Percentiles rank a stretch among this genome's conserved stretches.
phyloP scores from a whole-genome alignment of 371 early-diverging fungal species.

The Zopfochytrium polystomum region DNA sequence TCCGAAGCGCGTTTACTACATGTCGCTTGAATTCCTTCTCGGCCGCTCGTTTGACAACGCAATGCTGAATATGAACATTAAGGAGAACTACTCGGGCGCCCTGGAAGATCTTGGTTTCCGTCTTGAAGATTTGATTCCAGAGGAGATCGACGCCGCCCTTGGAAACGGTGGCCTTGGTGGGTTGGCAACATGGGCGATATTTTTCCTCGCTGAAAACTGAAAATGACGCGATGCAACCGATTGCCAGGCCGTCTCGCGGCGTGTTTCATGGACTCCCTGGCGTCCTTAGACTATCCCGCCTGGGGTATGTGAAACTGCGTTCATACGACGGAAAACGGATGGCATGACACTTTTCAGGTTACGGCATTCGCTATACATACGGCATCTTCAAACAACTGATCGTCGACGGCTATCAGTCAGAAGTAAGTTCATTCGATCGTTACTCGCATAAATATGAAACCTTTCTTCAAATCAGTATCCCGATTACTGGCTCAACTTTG shows the following conservation, averaged over 20 bases:
- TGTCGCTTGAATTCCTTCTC: conserved; percentile 90
- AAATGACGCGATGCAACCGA: background rate
- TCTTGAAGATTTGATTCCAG: conserved; percentile 80
- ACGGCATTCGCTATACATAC: conserved; percentile 73
- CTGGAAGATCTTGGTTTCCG: conserved; percentile 73
- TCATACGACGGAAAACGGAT: too few relatives aligned
- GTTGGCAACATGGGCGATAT: conserved; percentile 2
- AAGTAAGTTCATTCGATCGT: too few relatives aligned
- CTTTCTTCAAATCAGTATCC: conserved; percentile 40
- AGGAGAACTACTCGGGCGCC: conserved; percentile 65
- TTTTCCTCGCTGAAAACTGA: conserved; percentile 11
- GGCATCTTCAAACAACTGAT: conserved; percentile 93
- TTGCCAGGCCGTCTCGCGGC: conserved; percentile 67
- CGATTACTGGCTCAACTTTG: conserved; percentile 71
- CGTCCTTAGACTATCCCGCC: conserved; percentile 76
- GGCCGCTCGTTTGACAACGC: conserved; percentile 94
- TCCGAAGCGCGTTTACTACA: conserved; percentile 88
- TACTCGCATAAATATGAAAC: too few relatives aligned
- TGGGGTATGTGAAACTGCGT: too few relatives aligned
- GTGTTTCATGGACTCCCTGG: conserved; percentile 85
- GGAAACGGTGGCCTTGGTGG: conserved; percentile 85
- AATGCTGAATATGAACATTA: conserved; percentile 73
- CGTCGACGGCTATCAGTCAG: conserved; percentile 85
- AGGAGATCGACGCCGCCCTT: conserved; percentile 89
- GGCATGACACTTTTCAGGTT: too few relatives aligned